Percentiles rank a stretch among this genome's conserved stretches.
phyloP scores from a whole-genome alignment of 805 yeast genomes.

The Spathaspora gorwiae region DNA sequence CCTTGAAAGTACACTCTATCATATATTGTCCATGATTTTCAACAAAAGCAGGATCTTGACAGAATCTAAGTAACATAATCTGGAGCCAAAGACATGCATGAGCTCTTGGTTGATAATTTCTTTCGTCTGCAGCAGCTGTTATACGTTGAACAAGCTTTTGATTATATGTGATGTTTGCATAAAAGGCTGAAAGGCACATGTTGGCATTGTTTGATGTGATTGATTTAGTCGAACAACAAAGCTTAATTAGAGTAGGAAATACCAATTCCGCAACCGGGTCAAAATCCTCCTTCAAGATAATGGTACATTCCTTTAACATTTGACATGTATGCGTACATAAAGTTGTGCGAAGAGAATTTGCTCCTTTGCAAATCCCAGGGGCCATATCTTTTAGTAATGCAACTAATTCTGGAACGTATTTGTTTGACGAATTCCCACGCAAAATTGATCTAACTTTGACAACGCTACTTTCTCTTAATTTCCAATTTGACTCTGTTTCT shows the following conservation, averaged over 20 bases:
- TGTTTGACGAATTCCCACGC: slow-evolving; percentile 49
- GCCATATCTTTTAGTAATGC: slow-evolving; percentile 19
- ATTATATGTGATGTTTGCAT: slow-evolving; percentile 52
- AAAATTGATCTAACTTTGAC: slow-evolving; percentile 53
- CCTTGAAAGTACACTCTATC: slow-evolving; percentile 44
- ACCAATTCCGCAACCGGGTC: slow-evolving; percentile 50
- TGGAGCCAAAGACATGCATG: slow-evolving; percentile 70
- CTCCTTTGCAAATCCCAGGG: slow-evolving; percentile 63
- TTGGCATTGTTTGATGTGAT: slow-evolving; percentile 59
- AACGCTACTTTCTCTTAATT: slow-evolving; percentile 58
- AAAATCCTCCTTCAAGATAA: slow-evolving; percentile 32
- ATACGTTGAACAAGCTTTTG: slow-evolving; percentile 49
- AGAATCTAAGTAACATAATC: slow-evolving; percentile 52
- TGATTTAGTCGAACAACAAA: slow-evolving; percentile 58
- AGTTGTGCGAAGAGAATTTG: slow-evolving; percentile 77
- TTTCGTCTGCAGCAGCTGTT: slow-evolving; percentile 54
- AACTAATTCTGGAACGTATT: slow-evolving; percentile 38
- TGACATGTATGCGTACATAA: slow-evolving; percentile 73
- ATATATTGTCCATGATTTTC: slow-evolving; percentile 20
- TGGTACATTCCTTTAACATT: slow-evolving; percentile 62
- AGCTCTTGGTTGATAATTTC: slow-evolving; percentile 65
- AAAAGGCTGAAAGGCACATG: slow-evolving; percentile 50
- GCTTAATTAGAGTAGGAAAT: slow-evolving; percentile 44
- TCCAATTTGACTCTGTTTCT: slow-evolving; percentile 91
- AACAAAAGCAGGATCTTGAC: slow-evolving; percentile 25